A percentile compares a stretch with the other conserved stretches of the same genome.
Conservation (phyloP, 2,329 filamentous ascomycete species). For the Celoporthe dispersa region DNA sequence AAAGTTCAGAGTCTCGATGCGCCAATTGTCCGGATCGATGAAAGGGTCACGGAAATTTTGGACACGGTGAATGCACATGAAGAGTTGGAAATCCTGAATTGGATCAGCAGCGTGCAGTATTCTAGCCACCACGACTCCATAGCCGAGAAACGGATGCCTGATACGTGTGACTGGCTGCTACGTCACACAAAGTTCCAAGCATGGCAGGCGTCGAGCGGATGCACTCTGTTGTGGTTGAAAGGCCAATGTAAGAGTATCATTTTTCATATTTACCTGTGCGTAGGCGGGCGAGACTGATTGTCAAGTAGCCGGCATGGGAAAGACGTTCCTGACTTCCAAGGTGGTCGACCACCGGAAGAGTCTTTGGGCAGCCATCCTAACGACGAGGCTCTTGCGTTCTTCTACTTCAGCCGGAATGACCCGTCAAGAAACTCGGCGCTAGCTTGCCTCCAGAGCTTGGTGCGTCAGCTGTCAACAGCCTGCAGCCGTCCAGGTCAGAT, state of each 20-base stretch:
- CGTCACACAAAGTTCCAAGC: slow-evolving; percentile 13
- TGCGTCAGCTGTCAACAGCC: slow-evolving; percentile 38
- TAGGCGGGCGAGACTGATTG: slow-evolving; percentile 13
- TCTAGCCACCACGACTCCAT: slow-evolving; percentile 25
- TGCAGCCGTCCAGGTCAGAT: slow-evolving; percentile 10
- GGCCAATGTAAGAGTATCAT: slow-evolving; percentile 21
- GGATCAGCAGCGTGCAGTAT: slow-evolving; percentile 29
- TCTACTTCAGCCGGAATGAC: slow-evolving; percentile 42
- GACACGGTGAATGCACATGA: slow-evolving; percentile 21
- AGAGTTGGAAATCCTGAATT: slow-evolving; percentile 26
- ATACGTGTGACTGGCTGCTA: slow-evolving; percentile 30
- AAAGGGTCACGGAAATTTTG: background rate
- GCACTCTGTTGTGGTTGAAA: slow-evolving; percentile 28
- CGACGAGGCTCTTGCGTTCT: slow-evolving; percentile 39
- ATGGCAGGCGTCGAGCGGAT: slow-evolving; percentile 23
- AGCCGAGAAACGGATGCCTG: slow-evolving; percentile 17
- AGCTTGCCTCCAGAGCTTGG: slow-evolving; percentile 38
- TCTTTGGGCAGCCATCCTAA: slow-evolving; percentile 9
- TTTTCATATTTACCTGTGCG: background rate
- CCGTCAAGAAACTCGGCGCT: slow-evolving; percentile 35
- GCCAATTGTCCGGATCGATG: slow-evolving; percentile 3
- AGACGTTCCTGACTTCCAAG: slow-evolving; percentile 30
- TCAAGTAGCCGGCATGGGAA: slow-evolving; percentile 30
- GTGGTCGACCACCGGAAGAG: slow-evolving; percentile 29
- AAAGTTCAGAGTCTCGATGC: background rate